These are phyloP conservation scores for Salisapilia sapeloensis DNA, from an alignment of 352 stramenopile species.

Conservation along the genomic window DNA sequence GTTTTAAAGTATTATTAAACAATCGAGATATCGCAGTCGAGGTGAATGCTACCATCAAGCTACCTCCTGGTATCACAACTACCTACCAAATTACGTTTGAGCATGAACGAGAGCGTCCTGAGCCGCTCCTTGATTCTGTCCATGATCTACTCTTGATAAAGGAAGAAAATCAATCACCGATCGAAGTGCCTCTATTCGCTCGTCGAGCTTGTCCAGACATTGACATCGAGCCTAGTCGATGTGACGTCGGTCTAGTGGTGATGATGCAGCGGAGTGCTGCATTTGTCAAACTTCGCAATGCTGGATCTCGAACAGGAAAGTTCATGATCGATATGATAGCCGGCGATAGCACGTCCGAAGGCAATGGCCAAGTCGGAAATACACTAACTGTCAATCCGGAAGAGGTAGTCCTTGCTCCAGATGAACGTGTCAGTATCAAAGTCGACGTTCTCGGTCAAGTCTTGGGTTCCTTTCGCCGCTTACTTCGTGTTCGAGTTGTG, in stretches of 20 bases:
- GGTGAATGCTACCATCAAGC: constrained; percentile 40
- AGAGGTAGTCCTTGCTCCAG: constrained; percentile 10
- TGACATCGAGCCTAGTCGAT: constrained; percentile 26
- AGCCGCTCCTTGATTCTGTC: constrained; percentile 5
- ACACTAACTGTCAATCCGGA: constrained; percentile 13
- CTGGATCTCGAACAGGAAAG: constrained; percentile 11
- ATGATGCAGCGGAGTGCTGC: constrained; percentile 27
- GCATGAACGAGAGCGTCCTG: too few relatives aligned
- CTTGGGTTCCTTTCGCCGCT: constrained; percentile 15
- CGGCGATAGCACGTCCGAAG: background rate
- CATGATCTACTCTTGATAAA: constrained; percentile 42
- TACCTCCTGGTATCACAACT: constrained; percentile 34
- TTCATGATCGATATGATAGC: constrained; percentile 36
- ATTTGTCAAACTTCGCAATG: constrained; percentile 38
- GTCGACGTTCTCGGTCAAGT: constrained; percentile 20
- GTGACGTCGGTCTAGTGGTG: constrained; percentile 53
- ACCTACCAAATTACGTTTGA: constrained; percentile 58
- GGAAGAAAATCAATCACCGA: constrained; percentile 28
- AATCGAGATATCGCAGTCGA: constrained; percentile 40
- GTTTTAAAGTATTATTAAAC: constrained; percentile 35
- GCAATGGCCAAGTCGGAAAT: background rate
- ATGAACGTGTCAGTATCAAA: constrained; percentile 20
- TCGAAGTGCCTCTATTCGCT: constrained; percentile 49
- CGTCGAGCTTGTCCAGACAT: constrained; percentile 30
- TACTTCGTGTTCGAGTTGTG: constrained; percentile 25